Percentiles rank a stretch among this genome's conserved stretches.
These are phyloP conservation scores for Schoenoplectus triqueter DNA, from an alignment of 202 grass and related monocot genomes.

Conservation along the genomic window DNA sequence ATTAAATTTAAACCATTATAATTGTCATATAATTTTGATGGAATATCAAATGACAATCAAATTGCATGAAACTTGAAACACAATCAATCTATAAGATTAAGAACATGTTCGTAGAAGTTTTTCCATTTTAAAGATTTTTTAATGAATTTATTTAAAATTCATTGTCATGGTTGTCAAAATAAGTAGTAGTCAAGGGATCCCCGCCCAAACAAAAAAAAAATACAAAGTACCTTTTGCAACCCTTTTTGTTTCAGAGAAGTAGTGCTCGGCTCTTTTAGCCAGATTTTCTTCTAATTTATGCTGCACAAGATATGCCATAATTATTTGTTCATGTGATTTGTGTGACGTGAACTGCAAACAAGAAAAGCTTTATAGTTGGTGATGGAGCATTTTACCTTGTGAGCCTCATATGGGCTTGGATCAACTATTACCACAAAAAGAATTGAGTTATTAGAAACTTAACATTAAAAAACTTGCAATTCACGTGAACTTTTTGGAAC, in stretches of 20 bases:
- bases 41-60: no score
- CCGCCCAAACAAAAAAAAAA: background rate
- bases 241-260: slow-evolving; percentile 80
- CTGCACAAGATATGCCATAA: slow-evolving; percentile 40
- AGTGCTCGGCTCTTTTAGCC: slow-evolving; percentile 83
- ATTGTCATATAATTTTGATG: no score
- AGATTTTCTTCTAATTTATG: slow-evolving; percentile 62
- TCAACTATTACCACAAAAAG: slow-evolving; percentile 81
- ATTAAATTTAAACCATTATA: no score
- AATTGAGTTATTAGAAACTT: slow-evolving; percentile 51
- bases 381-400: slow-evolving; percentile 53
- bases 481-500: slow-evolving; percentile 10
- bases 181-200: no score
- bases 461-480: slow-evolving; percentile 35
- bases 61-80: no score
- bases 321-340: no score
- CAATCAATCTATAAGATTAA: no score
- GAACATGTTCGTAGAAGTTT: no score
- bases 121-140: no score
- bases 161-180: no score
- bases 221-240: slow-evolving; percentile 67
- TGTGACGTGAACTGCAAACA: background rate
- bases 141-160: no score
- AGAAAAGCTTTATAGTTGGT: slow-evolving; percentile 6
- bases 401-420: slow-evolving; percentile 54